These are phyloP conservation scores for Alternaria ventricosa DNA, from an alignment of 2,329 filamentous ascomycete genomes.

Conservation along the genomic window DNA sequence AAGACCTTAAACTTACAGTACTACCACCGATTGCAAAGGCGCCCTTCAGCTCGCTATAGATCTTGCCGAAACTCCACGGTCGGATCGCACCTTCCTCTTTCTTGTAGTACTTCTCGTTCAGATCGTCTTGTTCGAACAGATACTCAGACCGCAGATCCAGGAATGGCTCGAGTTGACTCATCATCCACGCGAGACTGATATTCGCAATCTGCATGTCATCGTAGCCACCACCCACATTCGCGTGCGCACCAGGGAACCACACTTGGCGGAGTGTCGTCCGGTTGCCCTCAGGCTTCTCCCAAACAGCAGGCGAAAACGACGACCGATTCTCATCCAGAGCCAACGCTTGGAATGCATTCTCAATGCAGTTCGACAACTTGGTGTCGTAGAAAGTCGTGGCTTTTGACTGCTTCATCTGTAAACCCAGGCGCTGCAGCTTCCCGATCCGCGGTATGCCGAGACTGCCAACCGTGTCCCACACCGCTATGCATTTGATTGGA, in stretches of 20 bases:
- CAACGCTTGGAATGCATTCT: slow-evolving; percentile 63
- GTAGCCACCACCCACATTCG: slow-evolving; percentile 60
- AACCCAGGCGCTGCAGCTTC: slow-evolving; percentile 42
- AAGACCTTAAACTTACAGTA: slow-evolving; percentile 30
- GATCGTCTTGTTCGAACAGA: slow-evolving; percentile 55
- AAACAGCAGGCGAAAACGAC: slow-evolving; percentile 61
- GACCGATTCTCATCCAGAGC: slow-evolving; percentile 61
- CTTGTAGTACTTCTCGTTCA: slow-evolving; percentile 54
- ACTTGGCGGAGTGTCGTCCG: slow-evolving; percentile 58
- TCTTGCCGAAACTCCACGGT: slow-evolving; percentile 57
- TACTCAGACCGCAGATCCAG: slow-evolving; percentile 57
- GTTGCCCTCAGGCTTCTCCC: slow-evolving; percentile 56
- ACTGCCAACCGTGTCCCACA: slow-evolving; percentile 58
- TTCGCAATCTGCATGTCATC: slow-evolving; percentile 55
- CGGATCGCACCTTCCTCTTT: slow-evolving; percentile 49
- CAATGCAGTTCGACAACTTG: slow-evolving; percentile 50
- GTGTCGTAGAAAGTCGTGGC: slow-evolving; percentile 59
- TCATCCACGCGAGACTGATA: slow-evolving; percentile 65
- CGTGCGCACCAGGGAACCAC: slow-evolving; percentile 64
- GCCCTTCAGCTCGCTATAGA: slow-evolving; percentile 55
- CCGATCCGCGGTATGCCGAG: slow-evolving; percentile 57
- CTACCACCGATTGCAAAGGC: slow-evolving; percentile 56
- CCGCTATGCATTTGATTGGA: slow-evolving; percentile 54
- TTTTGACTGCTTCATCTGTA: slow-evolving; percentile 45
- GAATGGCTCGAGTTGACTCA: slow-evolving; percentile 58